Conservation (phyloP, 2,329 filamentous ascomycete genomes). For the Alternaria infectoria region DNA sequence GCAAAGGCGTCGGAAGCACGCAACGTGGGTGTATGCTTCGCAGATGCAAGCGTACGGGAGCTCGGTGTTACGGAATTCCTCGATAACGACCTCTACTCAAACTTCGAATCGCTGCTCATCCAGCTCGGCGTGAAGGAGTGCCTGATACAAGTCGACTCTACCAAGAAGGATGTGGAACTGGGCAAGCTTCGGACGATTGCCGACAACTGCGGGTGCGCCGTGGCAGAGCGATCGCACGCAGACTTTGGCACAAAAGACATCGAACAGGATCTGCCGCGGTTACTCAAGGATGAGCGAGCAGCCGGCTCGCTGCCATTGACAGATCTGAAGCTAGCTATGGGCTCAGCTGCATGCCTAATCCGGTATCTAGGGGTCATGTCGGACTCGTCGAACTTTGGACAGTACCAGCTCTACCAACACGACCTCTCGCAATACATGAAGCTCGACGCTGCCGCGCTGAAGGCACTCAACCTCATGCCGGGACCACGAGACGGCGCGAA, state of each 20-base stretch:
- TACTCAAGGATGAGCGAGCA: constrained; percentile 85
- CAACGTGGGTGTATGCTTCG: constrained; percentile 93
- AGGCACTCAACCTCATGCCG: constrained; percentile 96
- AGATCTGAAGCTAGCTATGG: constrained; percentile 95
- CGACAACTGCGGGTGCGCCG: constrained; percentile 87
- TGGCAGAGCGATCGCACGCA: constrained; percentile 75
- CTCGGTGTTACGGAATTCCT: constrained; percentile 96
- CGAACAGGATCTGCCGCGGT: constrained; percentile 86
- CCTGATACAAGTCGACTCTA: constrained; percentile 78
- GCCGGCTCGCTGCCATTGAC: constrained; percentile 82
- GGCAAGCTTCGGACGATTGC: constrained; percentile 87
- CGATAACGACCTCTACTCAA: constrained; percentile 98
- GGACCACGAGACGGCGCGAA: constrained; percentile 94
- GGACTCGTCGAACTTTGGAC: constrained; percentile 92
- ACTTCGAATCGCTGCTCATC: constrained; percentile 95
- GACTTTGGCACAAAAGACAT: constrained; percentile 93
- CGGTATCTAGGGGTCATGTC: constrained; percentile 92
- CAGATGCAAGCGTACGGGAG: constrained; percentile 94
- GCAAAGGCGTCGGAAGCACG: constrained; percentile 85
- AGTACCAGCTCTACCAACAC: constrained; percentile 97
- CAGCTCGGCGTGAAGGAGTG: constrained; percentile 96
- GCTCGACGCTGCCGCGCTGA: constrained; percentile 89
- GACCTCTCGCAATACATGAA: constrained; percentile 98
- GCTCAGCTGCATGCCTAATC: constrained; percentile 89
- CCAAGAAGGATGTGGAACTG: constrained; percentile 85